Base-by-base conservation (phyloP, 2,329 filamentous ascomycete genomes). In the Coniella lustricola region DNA sequence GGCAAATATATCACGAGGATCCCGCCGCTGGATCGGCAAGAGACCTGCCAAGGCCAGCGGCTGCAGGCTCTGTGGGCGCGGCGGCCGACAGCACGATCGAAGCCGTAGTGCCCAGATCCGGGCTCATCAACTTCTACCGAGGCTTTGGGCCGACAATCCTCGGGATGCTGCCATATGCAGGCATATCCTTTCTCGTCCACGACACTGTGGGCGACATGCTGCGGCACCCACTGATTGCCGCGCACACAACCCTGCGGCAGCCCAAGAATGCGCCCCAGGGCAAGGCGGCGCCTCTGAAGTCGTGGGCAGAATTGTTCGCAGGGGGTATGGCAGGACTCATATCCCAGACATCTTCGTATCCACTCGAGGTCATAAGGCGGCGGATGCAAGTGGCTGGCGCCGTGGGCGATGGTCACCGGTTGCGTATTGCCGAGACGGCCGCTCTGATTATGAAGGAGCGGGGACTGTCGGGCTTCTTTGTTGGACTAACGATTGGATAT, bases 321-420 rank as follows among this genome's bases (percentile, higher is more conserved):
- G 93, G 93, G 41, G 93, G 90, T 1, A 65, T 93, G 9, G 90
- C 93, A 0, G 93, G 93, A 2, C 72, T 95, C 52, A 81, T 96
- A 1, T 90, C 89, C 7, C 93, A 98, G 67, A 95, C 91, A 0
- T 81, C 84, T 0, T 94, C 90, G 14, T 98, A 98, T 64, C 93
- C 93, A 4, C 74, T 98, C 3, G 93, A 98, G 66, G 88, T 98
- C 14, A 85, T 97, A 50, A 75, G 93, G 52, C 77, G 93, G 55
- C 77, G 93, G 41, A 97, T 98, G 91, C 93, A 98, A 64, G 93
- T 98, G 13, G 87, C 89, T 41, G 93, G 91, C 10, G 90, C 91
- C 0, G 89, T 97, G 1, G 93, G 93, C 1, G 90, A 97, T 63
- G 90, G 91, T 0, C 87, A 81, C 58, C 74, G 87, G 39, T 67